Percentiles rank a stretch among this genome's conserved stretches.
These are phyloP conservation scores for Cyberlindnera xishuangbannaensis DNA, from an alignment of 805 yeast genomes.

Conservation along the genomic window DNA sequence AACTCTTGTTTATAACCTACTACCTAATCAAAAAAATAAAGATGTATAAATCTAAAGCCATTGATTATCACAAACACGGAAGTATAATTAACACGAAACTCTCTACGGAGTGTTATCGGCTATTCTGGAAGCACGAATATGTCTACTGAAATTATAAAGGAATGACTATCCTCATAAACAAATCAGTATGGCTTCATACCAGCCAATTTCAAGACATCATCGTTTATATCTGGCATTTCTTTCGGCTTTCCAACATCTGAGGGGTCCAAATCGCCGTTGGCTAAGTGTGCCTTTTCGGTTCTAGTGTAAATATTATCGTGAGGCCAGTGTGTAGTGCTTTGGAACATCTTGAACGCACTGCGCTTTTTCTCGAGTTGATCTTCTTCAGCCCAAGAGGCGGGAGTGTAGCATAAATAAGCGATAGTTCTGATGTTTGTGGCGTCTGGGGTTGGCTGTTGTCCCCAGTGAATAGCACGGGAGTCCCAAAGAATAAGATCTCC, in stretches of 20 bases:
- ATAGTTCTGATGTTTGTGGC: conserved; percentile 26
- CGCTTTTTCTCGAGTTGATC: conserved; percentile 21
- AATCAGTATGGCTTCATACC: conserved; percentile 18
- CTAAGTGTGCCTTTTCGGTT: conserved; percentile 9
- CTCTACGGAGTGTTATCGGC: too few species aligned
- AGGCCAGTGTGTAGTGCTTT: conserved; percentile 30
- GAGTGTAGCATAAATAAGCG: conserved; percentile 27
- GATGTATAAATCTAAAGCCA: too few species aligned
- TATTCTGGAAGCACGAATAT: too few species aligned
- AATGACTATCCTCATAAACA: too few species aligned
- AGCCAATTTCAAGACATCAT: conserved; percentile 25
- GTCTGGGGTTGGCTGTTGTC: conserved; percentile 24
- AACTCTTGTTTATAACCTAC: too few species aligned
- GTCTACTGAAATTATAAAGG: too few species aligned
- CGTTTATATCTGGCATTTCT: conserved; percentile 23
- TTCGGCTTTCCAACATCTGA: conserved; percentile 23
- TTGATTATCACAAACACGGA: too few species aligned
- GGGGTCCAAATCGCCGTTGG: conserved; percentile 23
- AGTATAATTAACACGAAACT: too few species aligned
- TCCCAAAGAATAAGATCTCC: conserved; percentile 34
- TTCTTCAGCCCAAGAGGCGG: conserved; percentile 29
- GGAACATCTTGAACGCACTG: conserved; percentile 22
- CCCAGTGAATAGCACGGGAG: conserved; percentile 29
- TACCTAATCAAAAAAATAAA: too few species aligned
- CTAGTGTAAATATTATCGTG: conserved; percentile 24